Percentiles rank a stretch among this genome's conserved stretches.
Evolutionary conservation across 192 early-diverging fungal genomes (phyloP).

Genomic region (Chytriomyces sp.): DNA sequence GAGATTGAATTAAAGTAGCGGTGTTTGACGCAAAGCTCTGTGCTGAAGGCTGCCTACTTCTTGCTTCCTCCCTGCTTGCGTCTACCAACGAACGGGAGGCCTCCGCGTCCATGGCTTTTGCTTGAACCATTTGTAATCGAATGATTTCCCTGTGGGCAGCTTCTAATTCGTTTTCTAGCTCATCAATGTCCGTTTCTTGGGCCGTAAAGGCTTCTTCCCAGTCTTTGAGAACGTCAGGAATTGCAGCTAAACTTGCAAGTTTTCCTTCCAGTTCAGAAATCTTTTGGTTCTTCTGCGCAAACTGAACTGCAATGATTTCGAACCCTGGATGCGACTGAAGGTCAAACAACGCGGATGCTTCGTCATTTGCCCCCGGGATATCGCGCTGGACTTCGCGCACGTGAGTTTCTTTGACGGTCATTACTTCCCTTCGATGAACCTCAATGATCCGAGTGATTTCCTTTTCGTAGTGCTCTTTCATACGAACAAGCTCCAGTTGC

Average conservation of each 20-base stretch:
- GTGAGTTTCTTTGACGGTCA: not conserved
- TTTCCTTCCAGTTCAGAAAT: slow-evolving; percentile 6
- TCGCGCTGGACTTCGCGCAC: not conserved
- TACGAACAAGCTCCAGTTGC: not conserved
- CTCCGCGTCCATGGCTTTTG: not conserved
- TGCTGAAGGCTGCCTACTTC: not conserved
- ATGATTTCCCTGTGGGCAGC: slow-evolving; percentile 19
- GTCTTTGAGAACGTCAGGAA: slow-evolving; percentile 25
- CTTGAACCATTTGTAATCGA: not conserved
- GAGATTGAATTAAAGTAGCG: not conserved
- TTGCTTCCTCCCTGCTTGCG: not conserved
- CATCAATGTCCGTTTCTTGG: slow-evolving; percentile 28
- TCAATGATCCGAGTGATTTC: not conserved
- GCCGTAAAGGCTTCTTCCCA: slow-evolving; percentile 35
- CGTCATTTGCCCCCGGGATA: not conserved
- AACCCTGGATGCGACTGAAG: slow-evolving; percentile 10
- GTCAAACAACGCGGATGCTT: not conserved
- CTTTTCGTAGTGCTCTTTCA: not conserved
- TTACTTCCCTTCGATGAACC: not conserved
- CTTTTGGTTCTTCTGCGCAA: slow-evolving; percentile 19
- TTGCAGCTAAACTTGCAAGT: slow-evolving; percentile 23
- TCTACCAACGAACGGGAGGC: not conserved
- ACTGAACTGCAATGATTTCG: slow-evolving; percentile 8
- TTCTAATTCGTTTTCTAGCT: slow-evolving; percentile 23
- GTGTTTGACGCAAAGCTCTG: not conserved